Conservation (phyloP, 495 filamentous ascomycete genomes). For the Penicillium parvum region DNA sequence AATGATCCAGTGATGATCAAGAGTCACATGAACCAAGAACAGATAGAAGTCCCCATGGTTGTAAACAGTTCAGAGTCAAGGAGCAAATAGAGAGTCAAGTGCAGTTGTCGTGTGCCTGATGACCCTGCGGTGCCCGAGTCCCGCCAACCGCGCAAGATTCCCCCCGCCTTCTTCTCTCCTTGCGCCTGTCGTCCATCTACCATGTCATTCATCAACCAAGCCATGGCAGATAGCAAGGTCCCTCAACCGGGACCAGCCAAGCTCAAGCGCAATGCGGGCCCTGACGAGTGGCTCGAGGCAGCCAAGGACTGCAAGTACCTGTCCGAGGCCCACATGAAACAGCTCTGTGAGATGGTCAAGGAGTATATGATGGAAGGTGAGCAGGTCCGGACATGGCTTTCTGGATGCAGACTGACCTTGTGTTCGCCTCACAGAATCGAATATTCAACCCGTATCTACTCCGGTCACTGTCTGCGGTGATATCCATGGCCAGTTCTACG, state of each 20-base stretch:
- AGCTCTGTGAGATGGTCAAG: conserved; percentile 97
- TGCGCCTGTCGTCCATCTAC: conserved; percentile 5
- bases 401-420: not conserved
- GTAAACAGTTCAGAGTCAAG: not conserved
- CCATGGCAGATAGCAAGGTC: conserved; percentile 54
- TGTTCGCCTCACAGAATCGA: conserved; percentile 65
- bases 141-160: conserved; percentile 13
- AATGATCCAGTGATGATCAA: no score
- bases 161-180: conserved; percentile 3
- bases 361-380: conserved; percentile 95
- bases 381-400: conserved; percentile 2
- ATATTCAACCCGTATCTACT: conserved; percentile 92
- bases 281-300: conserved; percentile 94
- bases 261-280: conserved; percentile 71
- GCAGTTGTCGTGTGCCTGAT: conserved; percentile 6
- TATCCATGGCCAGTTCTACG: conserved; percentile 99
- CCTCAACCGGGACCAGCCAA: conserved; percentile 89
- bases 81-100: not conserved
- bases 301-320: conserved; percentile 97
- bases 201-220: no score
- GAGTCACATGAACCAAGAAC: no score
- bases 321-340: conserved; percentile 94
- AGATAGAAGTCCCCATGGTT: no score
- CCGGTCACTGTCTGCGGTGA: conserved; percentile 98
- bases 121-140: conserved; percentile 15